Evolutionary conservation across 1,284 basidiomycete species (phyloP), one percentile per base, ranked within the genome.

Genomic region (Phlebopus sp.): DNA sequence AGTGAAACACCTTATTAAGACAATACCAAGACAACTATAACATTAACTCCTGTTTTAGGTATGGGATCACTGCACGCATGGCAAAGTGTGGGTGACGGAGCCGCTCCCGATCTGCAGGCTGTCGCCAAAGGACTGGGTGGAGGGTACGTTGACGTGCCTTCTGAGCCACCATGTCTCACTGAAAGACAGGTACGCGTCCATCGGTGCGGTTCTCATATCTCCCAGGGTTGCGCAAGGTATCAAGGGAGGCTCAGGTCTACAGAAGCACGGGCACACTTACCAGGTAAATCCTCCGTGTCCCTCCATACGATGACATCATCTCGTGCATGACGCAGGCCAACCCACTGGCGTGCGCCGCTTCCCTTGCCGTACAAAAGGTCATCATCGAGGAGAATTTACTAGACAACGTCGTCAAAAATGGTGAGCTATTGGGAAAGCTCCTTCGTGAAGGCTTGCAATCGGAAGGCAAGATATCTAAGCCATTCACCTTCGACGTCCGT

Each of bases 221-320:
- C 76, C 82, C 55, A 75, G 74, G 47, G 77, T 94, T 31, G 82
- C 86, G 1, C 74, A 81, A 46, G 89, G 83, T 4, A 76, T 94
- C 50, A 73, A 77, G 7, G 76, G 75, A 47, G 73, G 79, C 32
- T 79, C 82, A 6, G 89, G 86, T 23, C 70, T 84, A 53, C 82
- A 84, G 77, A 86, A 86, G 62, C 90, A 92, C 62, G 91, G 90
- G 0, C 90, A 92, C 64, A 93, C 91, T 0, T 94, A 90, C 63
- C 90, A 92, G 73, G 85, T 79, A 57, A 18, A 57, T 8, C 8
- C 2, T 2, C 41, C 32, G 21, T 30, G 19, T 19, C 25, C 27
- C 31, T 13, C 42, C 30, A 46, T 27, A 6, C 42, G 17, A 19
- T 30, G 18, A 27, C 31, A 37, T 45, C 30, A 17, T 47, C 47